A percentile compares a stretch with the other conserved stretches of the same genome.
Conservation (phyloP, 306 rosid species). For the Prosopis cineraria region DNA sequence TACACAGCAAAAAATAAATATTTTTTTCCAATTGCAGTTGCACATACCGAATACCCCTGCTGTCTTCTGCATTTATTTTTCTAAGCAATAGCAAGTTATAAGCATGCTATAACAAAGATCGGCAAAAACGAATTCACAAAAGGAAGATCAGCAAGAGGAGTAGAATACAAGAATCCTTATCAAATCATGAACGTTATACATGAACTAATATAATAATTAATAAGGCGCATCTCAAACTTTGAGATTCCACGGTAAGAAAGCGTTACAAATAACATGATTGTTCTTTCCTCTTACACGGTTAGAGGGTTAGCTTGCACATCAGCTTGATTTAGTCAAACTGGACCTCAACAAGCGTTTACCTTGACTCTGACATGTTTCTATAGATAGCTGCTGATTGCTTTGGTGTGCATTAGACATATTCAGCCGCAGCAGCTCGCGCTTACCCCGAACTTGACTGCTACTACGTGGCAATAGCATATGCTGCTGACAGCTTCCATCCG, state of each 20-base stretch:
- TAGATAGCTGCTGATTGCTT: not conserved
- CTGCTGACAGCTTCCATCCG: not conserved
- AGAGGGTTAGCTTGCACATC: not conserved
- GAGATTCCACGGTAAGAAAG: not conserved
- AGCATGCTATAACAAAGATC: not conserved
- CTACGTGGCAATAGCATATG: not conserved
- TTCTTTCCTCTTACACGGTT: not conserved
- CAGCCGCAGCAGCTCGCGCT: constrained; percentile 19
- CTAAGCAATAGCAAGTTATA: too few relatives aligned
- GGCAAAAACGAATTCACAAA: not conserved
- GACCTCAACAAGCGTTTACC: not conserved
- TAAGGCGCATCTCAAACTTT: not conserved
- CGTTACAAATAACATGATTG: not conserved
- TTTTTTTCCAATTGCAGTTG: too few relatives aligned
- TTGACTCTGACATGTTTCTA: constrained; percentile 13
- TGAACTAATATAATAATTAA: not conserved
- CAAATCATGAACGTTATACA: not conserved
- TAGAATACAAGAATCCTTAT: not conserved
- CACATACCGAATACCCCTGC: too few relatives aligned
- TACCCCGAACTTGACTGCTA: not conserved
- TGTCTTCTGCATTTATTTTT: too few relatives aligned
- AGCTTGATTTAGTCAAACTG: not conserved
- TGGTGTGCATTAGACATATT: not conserved
- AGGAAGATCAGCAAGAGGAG: not conserved
- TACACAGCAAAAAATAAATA: too few relatives aligned